A percentile compares a stretch with the other conserved stretches of the same genome.
Conservation (phyloP, 75 land plant species). For the Pseudotsuga menziesii region DNA sequence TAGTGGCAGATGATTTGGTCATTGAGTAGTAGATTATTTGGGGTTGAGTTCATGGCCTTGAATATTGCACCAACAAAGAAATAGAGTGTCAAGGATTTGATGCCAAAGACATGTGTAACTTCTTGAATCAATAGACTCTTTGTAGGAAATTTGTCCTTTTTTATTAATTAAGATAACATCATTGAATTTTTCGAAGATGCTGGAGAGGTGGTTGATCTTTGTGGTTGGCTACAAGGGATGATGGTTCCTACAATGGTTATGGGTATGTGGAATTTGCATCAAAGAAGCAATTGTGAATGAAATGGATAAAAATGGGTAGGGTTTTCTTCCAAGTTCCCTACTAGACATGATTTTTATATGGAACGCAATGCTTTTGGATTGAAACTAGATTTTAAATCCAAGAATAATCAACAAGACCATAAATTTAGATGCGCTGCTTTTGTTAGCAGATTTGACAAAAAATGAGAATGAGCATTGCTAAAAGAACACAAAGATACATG, state of each 20-base stretch:
- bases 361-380: not conserved
- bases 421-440: constrained; percentile 12
- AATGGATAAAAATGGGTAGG: constrained; percentile 54
- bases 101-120: too few species aligned
- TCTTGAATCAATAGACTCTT: constrained; percentile 66
- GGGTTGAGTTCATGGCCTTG: too few species aligned
- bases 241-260: constrained; percentile 64
- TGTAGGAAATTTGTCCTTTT: constrained; percentile 64
- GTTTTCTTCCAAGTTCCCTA: constrained; percentile 37
- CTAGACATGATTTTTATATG: constrained; percentile 63
- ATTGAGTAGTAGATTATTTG: too few species aligned
- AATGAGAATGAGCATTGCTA: constrained; percentile 16
- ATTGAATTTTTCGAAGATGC: constrained; percentile 57
- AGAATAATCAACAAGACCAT: too few species aligned
- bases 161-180: constrained; percentile 34
- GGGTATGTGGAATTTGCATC: constrained; percentile 84
- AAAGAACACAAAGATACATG: too few species aligned
- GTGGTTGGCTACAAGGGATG: constrained; percentile 46
- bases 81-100: too few species aligned
- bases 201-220: constrained; percentile 64
- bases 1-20: too few species aligned
- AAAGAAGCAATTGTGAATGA: constrained; percentile 65
- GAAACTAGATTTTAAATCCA: not conserved
- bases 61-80: too few species aligned
- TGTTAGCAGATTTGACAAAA: constrained; percentile 69